Base-by-base conservation (phyloP, 441 rosid species). In the Populus tomentosa region DNA sequence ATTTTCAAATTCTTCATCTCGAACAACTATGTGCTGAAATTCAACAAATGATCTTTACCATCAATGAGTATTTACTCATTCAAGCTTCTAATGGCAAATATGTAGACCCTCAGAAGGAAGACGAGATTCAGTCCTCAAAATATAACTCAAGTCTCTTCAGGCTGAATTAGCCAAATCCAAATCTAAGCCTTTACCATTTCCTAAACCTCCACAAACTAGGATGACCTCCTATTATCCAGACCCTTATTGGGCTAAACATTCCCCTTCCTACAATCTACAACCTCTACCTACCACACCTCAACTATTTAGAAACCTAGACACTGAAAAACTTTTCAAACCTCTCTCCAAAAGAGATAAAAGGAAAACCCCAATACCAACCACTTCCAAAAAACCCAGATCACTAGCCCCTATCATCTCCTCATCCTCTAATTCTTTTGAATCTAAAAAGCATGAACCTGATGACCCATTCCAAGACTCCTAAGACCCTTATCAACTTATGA, bases 161-260 rank as follows among this genome's bases (percentile, higher is more conserved):
- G 0, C 0, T 2, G 21, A 53, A 1, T 18, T 18, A 2, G 61
- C 3, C 21, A 53, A 18, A 53, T 53, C 21, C 21, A 53, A 53
- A 53, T 53, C 21, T 0, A 53, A 18, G 10, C 3, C 3, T 2
- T 18, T 0, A 18, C 21, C 61, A 53, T 53, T 6, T 2, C 61
- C 9, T 18, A 1, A 53, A 53, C 21, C 61, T 18, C 2, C 21
- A 53, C 3, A 6, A 0, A 6, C 0, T 0, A 53, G 0, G 1
- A 53, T 53, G 21, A 6, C 61, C 1, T 2, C 21, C 10, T 53
- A 53, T 53, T 53, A 53, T 18, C 61, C 3, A 53, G 0, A 53
- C 21, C 3, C 0, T 0, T 53, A 0, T 18, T 53, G 3, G 21
- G 1, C 3, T 6, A 53, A 18, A 6, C 61, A 53, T 0, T 18